Base-by-base conservation (phyloP, 768 basidiomycete genomes). In the Boletus eberwhitei region DNA sequence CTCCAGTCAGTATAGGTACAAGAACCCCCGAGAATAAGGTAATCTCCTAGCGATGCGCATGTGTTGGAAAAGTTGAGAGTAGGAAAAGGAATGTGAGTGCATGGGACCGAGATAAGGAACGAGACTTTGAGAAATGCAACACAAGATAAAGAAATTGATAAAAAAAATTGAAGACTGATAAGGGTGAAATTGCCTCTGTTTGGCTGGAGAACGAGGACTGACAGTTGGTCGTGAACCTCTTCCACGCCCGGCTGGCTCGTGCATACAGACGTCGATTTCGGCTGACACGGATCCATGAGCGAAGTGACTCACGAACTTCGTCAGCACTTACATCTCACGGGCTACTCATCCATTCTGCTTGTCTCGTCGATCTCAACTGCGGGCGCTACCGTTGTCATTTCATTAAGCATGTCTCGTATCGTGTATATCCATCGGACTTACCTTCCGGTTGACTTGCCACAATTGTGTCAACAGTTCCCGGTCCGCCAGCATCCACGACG, bases 241-340 rank as follows among this genome's bases (percentile, higher is more conserved):
- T 42, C 34, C 9, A 29, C 9, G 19, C 17, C 17, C 44, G 8
- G 17, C 22, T 4, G 52, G 24, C 32, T 57, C 62, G 2, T 39
- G 37, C 8, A 21, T 16, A 42, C 45, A 17, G 22, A 40, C 26
- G 6, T 54, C 50, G 32, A 16, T 19, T 19, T 56, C 38, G 11
- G 41, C 50, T 56, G 45, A 43, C 24, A 38, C 13, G 21, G 4
- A 44, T 21, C 11, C 40, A 26, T 62, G 41, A 65, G 48, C 19
- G 1, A 49, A 14, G 37, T 29, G 22, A 12, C 24, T 34, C 32
- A 26, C 24, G 35, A 35, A 11, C 37, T 49, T 52, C 32, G 7
- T 51, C 44, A 43, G 5, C 46, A 58, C 63, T 62, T n/a, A 58
- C 62, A 26, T 11, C 38, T n/a, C 53, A 43, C 38, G 29, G 51